These are phyloP conservation scores for Aspergillus calidoustus DNA, from an alignment of 2,329 filamentous ascomycete species.

Conservation along the genomic window DNA sequence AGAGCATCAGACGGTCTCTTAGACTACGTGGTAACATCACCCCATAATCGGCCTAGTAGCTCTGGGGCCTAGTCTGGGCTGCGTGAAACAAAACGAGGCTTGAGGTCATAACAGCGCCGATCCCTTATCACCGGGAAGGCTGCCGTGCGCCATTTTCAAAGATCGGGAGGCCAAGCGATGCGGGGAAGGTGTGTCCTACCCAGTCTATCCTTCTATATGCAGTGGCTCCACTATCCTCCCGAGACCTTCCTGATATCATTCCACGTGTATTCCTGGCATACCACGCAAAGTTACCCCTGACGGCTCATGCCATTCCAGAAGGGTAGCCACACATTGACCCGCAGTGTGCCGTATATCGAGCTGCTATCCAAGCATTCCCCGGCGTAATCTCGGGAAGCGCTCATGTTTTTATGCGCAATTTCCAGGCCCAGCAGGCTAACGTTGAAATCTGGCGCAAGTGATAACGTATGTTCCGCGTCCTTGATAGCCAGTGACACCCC, in stretches of 20 bases:
- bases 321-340: slow-evolving; percentile 40
- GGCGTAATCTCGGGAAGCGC: slow-evolving; percentile 39
- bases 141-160: neutral
- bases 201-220: neutral
- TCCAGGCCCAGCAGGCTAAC: slow-evolving; percentile 39
- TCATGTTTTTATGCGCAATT: slow-evolving; percentile 40
- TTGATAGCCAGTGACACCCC: slow-evolving; percentile 44
- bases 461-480: slow-evolving; percentile 40
- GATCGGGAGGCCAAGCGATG: slow-evolving; percentile 2
- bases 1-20: neutral
- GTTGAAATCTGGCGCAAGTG: slow-evolving; percentile 36
- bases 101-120: neutral
- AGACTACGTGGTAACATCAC: no score
- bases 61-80: neutral
- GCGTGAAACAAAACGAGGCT: neutral
- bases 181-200: neutral
- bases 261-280: neutral
- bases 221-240: neutral
- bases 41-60: no score
- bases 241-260: neutral
- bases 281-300: slow-evolving; percentile 17
- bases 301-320: slow-evolving; percentile 46
- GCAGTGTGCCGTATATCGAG: slow-evolving; percentile 42
- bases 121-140: neutral
- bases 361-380: slow-evolving; percentile 45